Conservation (phyloP, 805 yeast species). For the Hanseniaspora thailandica region DNA sequence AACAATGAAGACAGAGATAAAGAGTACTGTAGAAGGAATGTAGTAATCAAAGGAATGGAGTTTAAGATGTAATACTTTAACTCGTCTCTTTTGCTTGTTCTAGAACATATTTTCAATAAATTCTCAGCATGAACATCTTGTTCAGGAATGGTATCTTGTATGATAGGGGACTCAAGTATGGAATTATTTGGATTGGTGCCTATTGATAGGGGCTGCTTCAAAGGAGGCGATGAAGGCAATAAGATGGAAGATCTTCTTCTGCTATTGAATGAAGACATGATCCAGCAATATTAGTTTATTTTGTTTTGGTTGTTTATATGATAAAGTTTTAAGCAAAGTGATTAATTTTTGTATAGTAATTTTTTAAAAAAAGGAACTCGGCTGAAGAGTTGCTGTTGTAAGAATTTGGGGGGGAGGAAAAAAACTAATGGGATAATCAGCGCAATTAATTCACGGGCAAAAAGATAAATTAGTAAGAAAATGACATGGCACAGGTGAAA, state of each 20-base stretch:
- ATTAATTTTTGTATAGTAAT: too few relatives aligned
- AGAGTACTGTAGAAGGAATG: conserved; percentile 58
- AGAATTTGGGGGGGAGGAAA: too few relatives aligned
- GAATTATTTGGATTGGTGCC: background rate
- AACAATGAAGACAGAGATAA: conserved; percentile 67
- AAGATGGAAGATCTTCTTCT: conserved; percentile 13
- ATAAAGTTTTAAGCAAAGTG: too few relatives aligned
- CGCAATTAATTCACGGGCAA: too few relatives aligned
- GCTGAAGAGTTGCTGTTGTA: too few relatives aligned
- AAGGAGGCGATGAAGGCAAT: background rate
- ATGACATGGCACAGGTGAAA: too few relatives aligned
- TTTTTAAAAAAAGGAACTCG: too few relatives aligned
- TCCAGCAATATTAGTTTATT: background rate
- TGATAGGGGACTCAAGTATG: background rate
- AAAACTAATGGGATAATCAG: too few relatives aligned
- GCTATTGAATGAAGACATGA: conserved; percentile 13
- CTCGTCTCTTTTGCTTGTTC: conserved; percentile 1
- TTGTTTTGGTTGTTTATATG: background rate
- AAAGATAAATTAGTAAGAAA: too few relatives aligned
- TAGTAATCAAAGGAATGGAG: conserved; percentile 40
- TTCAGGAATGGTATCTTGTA: background rate
- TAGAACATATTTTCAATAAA: background rate
- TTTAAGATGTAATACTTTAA: conserved; percentile 1
- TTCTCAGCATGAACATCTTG: conserved; percentile 7
- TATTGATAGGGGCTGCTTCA: background rate